phyloP scores from a whole-genome alignment of 2,329 filamentous ascomycete genomes.

The Phialophora expanda region DNA sequence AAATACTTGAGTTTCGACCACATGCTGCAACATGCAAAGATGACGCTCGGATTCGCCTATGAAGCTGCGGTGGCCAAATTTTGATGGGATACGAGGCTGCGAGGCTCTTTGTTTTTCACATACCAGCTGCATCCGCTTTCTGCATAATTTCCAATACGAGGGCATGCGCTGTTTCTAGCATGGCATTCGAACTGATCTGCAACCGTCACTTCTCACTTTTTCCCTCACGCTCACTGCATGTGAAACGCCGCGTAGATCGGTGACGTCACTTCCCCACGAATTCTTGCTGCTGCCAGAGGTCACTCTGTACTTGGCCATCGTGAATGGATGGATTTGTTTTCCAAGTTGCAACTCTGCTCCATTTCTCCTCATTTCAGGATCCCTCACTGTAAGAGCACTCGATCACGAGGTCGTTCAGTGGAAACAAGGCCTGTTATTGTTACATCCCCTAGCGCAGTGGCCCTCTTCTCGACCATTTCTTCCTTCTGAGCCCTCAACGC shows the following conservation, averaged over 20 bases:
- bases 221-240: not conserved
- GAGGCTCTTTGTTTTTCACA: constrained; percentile 1
- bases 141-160: not conserved
- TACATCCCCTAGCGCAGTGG: not conserved
- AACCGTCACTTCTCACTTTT: not conserved
- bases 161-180: not conserved
- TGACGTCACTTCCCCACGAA: constrained; percentile 17
- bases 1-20: constrained; percentile 79
- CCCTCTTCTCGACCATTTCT: not conserved
- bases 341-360: constrained; percentile 2
- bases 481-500: not conserved
- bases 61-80: constrained; percentile 82
- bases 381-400: not conserved
- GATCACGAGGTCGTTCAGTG: not conserved
- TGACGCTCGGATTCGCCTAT: constrained; percentile 82
- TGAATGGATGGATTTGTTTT: constrained; percentile 18
- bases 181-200: not conserved
- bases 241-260: not conserved
- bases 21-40: constrained; percentile 86
- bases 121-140: not conserved
- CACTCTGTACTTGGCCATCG: not conserved
- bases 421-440: not conserved
- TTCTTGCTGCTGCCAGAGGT: not conserved
- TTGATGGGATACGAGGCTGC: constrained; percentile 27
- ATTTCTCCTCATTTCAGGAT: not conserved